Evolutionary conservation across 129 eudicot species (phyloP).

Genomic region (Lactuca saligna): DNA sequence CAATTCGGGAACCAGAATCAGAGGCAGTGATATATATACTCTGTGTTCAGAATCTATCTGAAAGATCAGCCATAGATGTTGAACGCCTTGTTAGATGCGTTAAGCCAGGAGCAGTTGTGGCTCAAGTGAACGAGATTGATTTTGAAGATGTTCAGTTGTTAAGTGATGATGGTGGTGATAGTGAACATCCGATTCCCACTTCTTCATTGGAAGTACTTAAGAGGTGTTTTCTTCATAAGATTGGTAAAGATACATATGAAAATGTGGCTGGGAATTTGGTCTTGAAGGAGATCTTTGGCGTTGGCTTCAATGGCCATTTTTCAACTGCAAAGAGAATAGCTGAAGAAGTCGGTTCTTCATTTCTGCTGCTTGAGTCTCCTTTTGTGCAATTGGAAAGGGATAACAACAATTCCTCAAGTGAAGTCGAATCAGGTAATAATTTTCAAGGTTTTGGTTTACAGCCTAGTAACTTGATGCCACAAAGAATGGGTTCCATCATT

Average conservation of each 20-base stretch:
- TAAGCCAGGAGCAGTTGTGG: constrained; percentile 77
- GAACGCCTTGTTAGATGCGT: constrained; percentile 65
- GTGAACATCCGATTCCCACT: constrained; percentile 47
- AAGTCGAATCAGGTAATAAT: constrained; percentile 31
- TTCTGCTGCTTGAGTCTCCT: constrained; percentile 70
- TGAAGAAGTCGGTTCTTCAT: constrained; percentile 76
- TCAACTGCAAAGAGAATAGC: constrained; percentile 66
- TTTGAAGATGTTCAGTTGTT: constrained; percentile 21
- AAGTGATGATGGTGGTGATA: constrained; percentile 16
- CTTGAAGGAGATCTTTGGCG: constrained; percentile 83
- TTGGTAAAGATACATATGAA: constrained; percentile 64
- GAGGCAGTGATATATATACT: constrained; percentile 63
- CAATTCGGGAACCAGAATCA: constrained; percentile 62
- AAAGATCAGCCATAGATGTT: constrained; percentile 68
- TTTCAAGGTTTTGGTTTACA: constrained; percentile 42
- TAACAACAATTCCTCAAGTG: constrained; percentile 13
- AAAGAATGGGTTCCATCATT: constrained; percentile 33
- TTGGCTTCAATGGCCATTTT: constrained; percentile 64
- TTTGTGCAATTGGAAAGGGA: constrained; percentile 34
- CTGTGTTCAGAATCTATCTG: constrained; percentile 81
- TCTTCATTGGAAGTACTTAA: constrained; percentile 61
- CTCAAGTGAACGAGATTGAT: constrained; percentile 50
- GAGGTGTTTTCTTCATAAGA: constrained; percentile 70
- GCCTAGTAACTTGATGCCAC: constrained; percentile 49
- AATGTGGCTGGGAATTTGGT: constrained; percentile 81